Base-by-base conservation (phyloP, 2,329 filamentous ascomycete species). In the Reticulascus tulasneorum region DNA sequence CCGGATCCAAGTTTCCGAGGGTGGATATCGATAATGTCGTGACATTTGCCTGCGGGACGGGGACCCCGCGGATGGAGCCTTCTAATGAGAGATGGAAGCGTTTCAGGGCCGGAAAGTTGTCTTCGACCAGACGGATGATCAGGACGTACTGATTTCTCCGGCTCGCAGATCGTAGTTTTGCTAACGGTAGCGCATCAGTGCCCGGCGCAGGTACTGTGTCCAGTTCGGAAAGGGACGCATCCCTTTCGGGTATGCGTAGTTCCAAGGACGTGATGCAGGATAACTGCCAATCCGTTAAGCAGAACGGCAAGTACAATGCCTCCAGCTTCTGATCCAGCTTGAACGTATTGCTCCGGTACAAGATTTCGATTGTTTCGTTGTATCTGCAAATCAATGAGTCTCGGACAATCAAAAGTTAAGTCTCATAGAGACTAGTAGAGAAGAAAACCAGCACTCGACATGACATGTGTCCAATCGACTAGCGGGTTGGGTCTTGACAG, bases 311-410 rank as follows among this genome's bases (percentile, higher is more conserved):
- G 18, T 45, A 45, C 32, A 45, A 36, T 12, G 40, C 33, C 20
- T 45, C 40, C 6, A 45, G 36, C 20, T 33, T 33, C 36, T 45
- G 42, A 28, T 45, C 42, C 3, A 45, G 33, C 19, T 45, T 45
- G 36, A 45, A 45, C 3, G 42, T 43, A 24, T 43, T 45, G 26
- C 39, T 45, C 9, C 39, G 33, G 16, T 45, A 45, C 29, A 45
- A 33, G 20, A 45, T 29, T 19, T 38, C 35, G 19, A 43, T 40
- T 17, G 42, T 45, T 36, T 45, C 42, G 13, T 45, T 36, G 30
- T 45, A 45, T 12, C 42, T 45, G 33, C 6, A 12, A 15, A n/a
- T 10, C n/a, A 12, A 30, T 44, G 25, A 44, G 35, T 25, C 5
- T 15, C 3, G n/a, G n/a, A n/a, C n/a, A n/a, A n/a, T n/a, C n/a